phyloP scores from a whole-genome alignment of 371 early-diverging fungal species.

The Rhizopus arrhizus region DNA sequence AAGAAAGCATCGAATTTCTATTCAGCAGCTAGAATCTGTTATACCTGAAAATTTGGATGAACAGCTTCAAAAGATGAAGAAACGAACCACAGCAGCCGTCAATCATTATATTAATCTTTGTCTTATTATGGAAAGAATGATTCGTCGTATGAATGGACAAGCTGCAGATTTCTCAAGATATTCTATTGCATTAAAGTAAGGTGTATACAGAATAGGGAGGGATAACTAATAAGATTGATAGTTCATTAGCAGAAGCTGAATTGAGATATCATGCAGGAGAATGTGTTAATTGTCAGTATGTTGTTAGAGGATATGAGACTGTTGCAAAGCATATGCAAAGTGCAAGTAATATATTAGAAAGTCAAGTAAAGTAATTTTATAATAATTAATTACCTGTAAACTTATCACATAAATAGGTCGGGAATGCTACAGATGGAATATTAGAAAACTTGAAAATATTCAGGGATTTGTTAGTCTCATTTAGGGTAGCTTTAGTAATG shows the following conservation, averaged over 20 bases:
- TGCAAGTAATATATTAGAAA: constrained; percentile 56
- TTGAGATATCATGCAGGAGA: constrained; percentile 64
- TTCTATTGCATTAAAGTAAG: constrained; percentile 59
- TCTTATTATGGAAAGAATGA: constrained; percentile 67
- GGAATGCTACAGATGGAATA: constrained; percentile 48
- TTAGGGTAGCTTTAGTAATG: constrained; percentile 45
- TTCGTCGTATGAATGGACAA: constrained; percentile 66
- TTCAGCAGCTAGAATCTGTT: constrained; percentile 36
- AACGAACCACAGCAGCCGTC: constrained; percentile 55
- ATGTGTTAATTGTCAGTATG: constrained; percentile 61
- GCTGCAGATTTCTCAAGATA: constrained; percentile 62
- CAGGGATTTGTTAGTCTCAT: constrained; percentile 69
- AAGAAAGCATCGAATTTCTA: constrained; percentile 31
- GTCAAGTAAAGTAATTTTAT: constrained; percentile 41
- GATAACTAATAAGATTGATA: constrained; percentile 9
- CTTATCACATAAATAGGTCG: constrained; percentile 14
- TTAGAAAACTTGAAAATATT: constrained; percentile 72
- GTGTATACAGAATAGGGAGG: not conserved
- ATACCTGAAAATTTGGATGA: constrained; percentile 57
- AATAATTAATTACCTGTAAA: not conserved
- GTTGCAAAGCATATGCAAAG: constrained; percentile 63
- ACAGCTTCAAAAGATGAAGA: constrained; percentile 54
- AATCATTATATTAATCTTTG: constrained; percentile 67
- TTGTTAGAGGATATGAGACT: constrained; percentile 62
- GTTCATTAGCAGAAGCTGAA: constrained; percentile 64